phyloP scores from a whole-genome alignment of 805 yeast genomes.

The Wickerhamiella domercqiae region DNA sequence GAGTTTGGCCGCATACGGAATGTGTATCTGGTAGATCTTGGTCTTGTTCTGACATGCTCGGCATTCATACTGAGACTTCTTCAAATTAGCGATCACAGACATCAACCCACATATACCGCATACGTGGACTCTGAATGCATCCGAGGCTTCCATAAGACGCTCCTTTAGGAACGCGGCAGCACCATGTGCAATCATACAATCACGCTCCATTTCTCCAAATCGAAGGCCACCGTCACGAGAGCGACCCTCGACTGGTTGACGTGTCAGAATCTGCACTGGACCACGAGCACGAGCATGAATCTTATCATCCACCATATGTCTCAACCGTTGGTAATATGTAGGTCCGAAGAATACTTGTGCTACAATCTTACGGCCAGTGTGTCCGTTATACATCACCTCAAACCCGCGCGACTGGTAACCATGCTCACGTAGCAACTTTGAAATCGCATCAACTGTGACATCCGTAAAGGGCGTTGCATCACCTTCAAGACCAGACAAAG shows the following conservation, averaged over 20 bases:
- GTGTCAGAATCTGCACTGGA: constrained; percentile 91
- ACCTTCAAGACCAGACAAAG: constrained; percentile 92
- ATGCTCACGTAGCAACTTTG: constrained; percentile 79
- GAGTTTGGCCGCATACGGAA: constrained; percentile 96
- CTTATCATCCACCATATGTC: constrained; percentile 99
- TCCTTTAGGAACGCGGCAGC: constrained; percentile 97
- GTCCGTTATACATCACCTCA: constrained; percentile 97
- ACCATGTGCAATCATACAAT: constrained; percentile 99
- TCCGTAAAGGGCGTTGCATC: constrained; percentile 99
- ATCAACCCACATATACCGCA: constrained; percentile 98
- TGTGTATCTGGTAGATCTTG: constrained; percentile 91
- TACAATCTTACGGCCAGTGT: constrained; percentile 94
- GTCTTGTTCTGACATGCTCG: constrained; percentile 97
- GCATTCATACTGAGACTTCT: constrained; percentile 96
- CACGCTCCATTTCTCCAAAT: constrained; percentile 99
- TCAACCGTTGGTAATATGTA: constrained; percentile 92
- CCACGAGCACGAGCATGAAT: constrained; percentile 99
- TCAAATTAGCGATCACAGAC: constrained; percentile 94
- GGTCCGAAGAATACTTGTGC: constrained; percentile 99
- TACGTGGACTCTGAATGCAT: constrained; percentile 94
- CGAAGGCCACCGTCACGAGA: constrained; percentile 98
- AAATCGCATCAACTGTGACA: constrained; percentile 94
- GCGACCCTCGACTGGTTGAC: constrained; percentile 99
- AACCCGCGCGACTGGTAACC: constrained; percentile 98
- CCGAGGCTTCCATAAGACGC: constrained; percentile 97